Percentiles rank a stretch among this genome's conserved stretches.
Conservation (phyloP, 768 basidiomycete species). For the Phaeotremella fagi region DNA sequence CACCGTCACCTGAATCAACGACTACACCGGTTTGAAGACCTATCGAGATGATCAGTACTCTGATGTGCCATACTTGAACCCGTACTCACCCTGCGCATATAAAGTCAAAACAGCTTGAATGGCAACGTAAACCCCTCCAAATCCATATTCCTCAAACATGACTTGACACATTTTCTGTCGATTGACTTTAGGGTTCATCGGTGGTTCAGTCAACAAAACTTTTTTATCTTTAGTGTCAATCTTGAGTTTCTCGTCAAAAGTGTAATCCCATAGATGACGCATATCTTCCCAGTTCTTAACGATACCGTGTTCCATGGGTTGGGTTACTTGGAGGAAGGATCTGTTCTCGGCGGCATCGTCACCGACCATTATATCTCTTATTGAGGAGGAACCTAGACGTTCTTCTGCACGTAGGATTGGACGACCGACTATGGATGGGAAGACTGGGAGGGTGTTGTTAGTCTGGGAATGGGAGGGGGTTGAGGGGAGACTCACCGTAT, state of each 20-base stretch:
- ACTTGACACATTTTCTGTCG: conserved; percentile 91
- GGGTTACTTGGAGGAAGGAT: conserved; percentile 91
- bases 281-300: conserved; percentile 99
- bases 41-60: conserved; percentile 42
- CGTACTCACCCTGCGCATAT: conserved; percentile 85
- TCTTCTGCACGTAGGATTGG: conserved; percentile 97
- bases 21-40: conserved; percentile 98
- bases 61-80: neutral
- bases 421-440: conserved; percentile 92
- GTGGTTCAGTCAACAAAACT: conserved; percentile 91
- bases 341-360: conserved; percentile 93
- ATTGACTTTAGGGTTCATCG: conserved; percentile 96
- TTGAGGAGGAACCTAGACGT: conserved; percentile 74
- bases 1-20: conserved; percentile 98
- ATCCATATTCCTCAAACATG: conserved; percentile 99
- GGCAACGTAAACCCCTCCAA: conserved; percentile 91
- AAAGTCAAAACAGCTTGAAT: conserved; percentile 97
- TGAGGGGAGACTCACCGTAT: conserved; percentile 59
- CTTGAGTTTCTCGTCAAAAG: conserved; percentile 90
- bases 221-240: conserved; percentile 82
- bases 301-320: conserved; percentile 99
- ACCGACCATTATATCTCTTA: conserved; percentile 97
- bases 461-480: neutral
- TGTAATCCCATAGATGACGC: conserved; percentile 97
- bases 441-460: conserved; percentile 56